Evolutionary conservation across 768 basidiomycete species (phyloP), one percentile per base, ranked within the genome.

Genomic region (Polyporus arcularius): DNA sequence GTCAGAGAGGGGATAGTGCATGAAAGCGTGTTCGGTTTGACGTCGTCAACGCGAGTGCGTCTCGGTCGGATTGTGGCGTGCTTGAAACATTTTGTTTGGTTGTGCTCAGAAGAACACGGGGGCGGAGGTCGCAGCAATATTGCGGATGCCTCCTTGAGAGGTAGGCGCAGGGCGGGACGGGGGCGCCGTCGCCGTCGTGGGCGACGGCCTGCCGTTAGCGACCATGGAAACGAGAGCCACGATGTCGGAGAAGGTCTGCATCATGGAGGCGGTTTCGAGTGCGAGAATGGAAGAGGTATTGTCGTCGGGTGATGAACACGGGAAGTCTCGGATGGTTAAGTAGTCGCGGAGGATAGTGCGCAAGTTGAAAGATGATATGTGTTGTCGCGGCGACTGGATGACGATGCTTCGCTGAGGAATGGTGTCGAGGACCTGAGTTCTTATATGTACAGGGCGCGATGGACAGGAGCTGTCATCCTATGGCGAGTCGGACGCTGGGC

Each of bases 91-190:
- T 4, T 9, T 1, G 4, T 40, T 12, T 6, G 16, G 10, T 9
- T 26, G 43, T 31, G 49, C 14, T 62, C 58, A 67, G 61, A 67
- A 67, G 61, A 67, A 67, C 21, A 67, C 64, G 15, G 66, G 66
- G 4, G 61, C 66, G 31, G 64, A 63, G 8, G 61, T 60, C 47
- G 61, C 59, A 26, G 66, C 66, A 46, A 52, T 55, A 35, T 43
- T 41, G 46, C 66, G 66, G 48, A 67, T 67, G 61, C 49, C 38
- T 30, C 57, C 57, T 28, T 62, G 60, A 8, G 38, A 50, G 38
- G 40, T 30, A 8, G 49, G 50, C 21, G 52, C 42, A 1, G 60
- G 60, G 40, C 60, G 56, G 14, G 60, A 28, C 4, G 60, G 56
- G 3, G 65, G 55, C 12, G 43, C 26, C 26, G 43, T 12, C 3